These are phyloP conservation scores for Fragaria vesca DNA, from an alignment of 306 rosid species.

Conservation along the genomic window DNA sequence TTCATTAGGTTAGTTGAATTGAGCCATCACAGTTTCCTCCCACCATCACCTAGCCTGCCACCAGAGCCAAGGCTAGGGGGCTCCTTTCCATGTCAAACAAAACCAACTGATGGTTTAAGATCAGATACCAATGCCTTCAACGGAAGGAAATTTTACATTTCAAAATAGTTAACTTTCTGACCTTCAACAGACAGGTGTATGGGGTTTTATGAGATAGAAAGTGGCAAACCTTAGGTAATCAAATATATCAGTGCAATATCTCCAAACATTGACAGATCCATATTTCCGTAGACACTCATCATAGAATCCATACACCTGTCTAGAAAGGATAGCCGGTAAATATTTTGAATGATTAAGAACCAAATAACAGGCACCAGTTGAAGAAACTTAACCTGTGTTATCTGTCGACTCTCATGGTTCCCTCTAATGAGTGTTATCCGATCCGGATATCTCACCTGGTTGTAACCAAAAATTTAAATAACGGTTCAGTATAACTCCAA, in stretches of 20 bases:
- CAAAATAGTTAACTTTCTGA: constrained; percentile 2
- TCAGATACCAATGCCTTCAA: neutral
- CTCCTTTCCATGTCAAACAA: neutral
- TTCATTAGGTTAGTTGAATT: neutral
- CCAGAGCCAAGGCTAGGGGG: neutral
- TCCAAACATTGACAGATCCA: constrained; percentile 99
- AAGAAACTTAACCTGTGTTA: constrained; percentile 79
- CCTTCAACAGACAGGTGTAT: constrained; percentile 8
- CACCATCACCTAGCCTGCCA: constrained; percentile 8
- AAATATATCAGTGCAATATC: constrained; percentile 97
- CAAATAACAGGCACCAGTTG: constrained; percentile 9
- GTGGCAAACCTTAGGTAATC: constrained; percentile 83
- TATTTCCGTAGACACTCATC: constrained; percentile 99
- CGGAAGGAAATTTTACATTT: constrained; percentile 1
- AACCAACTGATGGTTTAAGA: neutral
- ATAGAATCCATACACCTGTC: constrained; percentile 99
- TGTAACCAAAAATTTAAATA: neutral
- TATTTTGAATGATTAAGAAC: constrained; percentile 20
- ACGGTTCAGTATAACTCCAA: constrained; percentile 10
- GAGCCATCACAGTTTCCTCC: neutral
- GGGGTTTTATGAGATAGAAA: constrained; percentile 5
- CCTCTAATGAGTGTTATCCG: constrained; percentile 99
- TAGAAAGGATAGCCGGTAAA: constrained; percentile 38
- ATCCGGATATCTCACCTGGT: constrained; percentile 98
- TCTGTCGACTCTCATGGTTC: constrained; percentile 98